These are phyloP conservation scores for Priceomyces melissophilus DNA, from an alignment of 805 yeast species.

Conservation along the genomic window DNA sequence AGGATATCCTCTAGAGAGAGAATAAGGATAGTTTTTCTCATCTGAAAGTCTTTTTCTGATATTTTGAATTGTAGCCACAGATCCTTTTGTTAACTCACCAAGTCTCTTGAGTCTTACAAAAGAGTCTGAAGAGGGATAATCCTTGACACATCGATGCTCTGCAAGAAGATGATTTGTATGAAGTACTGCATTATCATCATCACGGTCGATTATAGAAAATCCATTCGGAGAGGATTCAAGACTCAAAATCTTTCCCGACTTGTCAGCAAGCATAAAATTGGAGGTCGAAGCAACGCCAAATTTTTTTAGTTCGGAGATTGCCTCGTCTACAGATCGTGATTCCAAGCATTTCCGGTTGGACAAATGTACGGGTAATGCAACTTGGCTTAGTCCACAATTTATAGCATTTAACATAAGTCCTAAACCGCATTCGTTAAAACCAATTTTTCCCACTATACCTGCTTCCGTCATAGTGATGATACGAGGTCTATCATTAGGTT, in stretches of 20 bases:
- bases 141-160: background rate
- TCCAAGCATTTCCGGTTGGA: conserved; percentile 1
- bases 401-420: conserved; percentile 1
- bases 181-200: background rate
- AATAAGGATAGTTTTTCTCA: background rate
- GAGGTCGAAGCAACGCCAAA: conserved; percentile 1
- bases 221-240: conserved; percentile 1
- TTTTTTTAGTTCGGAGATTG: background rate
- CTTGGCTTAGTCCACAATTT: background rate
- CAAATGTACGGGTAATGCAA: background rate
- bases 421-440: background rate
- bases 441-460: conserved; percentile 2
- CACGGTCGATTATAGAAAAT: background rate
- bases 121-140: background rate
- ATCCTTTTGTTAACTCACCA: background rate
- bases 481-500: background rate
- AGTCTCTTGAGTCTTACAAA: conserved; percentile 1
- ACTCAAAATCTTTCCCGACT: background rate
- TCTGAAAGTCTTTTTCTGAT: conserved; percentile 1
- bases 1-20: background rate
- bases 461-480: conserved; percentile 1
- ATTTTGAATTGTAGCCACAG: background rate
- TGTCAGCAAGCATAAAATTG: conserved; percentile 1
- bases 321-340: background rate
- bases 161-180: conserved; percentile 1